Percentiles rank a stretch among this genome's conserved stretches.
Evolutionary conservation across 2,329 filamentous ascomycete genomes (phyloP).

Genomic region (Talaromyces albobiverticillius): DNA sequence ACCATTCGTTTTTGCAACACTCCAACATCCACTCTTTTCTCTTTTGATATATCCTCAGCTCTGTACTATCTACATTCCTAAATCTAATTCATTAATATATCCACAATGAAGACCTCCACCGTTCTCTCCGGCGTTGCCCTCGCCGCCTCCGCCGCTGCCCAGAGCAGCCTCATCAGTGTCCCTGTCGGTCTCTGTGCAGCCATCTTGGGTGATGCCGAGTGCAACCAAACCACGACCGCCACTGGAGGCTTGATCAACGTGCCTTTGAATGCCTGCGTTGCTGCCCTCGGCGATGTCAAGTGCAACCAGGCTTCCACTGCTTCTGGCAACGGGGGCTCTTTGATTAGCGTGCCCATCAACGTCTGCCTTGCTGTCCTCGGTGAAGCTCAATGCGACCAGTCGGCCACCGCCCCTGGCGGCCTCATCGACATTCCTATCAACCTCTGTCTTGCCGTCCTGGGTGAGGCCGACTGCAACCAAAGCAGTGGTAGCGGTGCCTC

Average conservation of each 20-base stretch:
- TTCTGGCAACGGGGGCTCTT: conserved; percentile 13
- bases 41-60: conserved; percentile 12
- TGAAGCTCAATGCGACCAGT: conserved; percentile 25
- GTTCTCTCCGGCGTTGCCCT: conserved; percentile 23
- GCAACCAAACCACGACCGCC: conserved; percentile 19
- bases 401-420: conserved; percentile 16
- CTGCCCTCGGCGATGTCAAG: conserved; percentile 23
- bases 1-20: conserved; percentile 26
- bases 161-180: conserved; percentile 21
- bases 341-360: conserved; percentile 28
- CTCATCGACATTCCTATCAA: conserved; percentile 28
- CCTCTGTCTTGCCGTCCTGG: conserved; percentile 25
- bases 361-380: conserved; percentile 28
- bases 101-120: conserved; percentile 18
- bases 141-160: conserved; percentile 19
- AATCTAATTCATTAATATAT: conserved; percentile 17
- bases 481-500: not conserved
- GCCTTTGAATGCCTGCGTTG: conserved; percentile 23
- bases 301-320: conserved; percentile 22
- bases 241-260: conserved; percentile 24
- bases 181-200: conserved; percentile 23
- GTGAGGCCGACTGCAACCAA: conserved; percentile 24
- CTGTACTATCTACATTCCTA: conserved; percentile 16
- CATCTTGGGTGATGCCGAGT: conserved; percentile 24
- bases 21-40: conserved; percentile 27